Conservation (phyloP, 2,329 filamentous ascomycete species). For the Fusarium tuaranense region DNA sequence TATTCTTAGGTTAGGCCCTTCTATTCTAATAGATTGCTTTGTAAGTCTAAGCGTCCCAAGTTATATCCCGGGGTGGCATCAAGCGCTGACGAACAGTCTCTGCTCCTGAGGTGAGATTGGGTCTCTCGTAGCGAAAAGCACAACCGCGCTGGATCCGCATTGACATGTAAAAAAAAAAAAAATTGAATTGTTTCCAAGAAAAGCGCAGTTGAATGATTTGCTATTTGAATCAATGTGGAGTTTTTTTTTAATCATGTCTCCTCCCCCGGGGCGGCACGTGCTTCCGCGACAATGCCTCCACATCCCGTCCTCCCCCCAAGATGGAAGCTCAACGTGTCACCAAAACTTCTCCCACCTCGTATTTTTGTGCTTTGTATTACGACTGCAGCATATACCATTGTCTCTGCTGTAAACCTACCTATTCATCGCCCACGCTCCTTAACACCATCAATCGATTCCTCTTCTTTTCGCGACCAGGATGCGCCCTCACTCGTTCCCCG, state of each 20-base stretch:
- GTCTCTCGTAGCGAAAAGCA: background rate
- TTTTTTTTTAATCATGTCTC: background rate
- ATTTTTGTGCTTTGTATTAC: background rate
- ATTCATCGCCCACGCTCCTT: background rate
- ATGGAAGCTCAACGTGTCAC: constrained; percentile 38
- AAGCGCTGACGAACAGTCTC: no score
- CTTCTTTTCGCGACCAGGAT: constrained; percentile 19
- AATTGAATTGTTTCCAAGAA: background rate
- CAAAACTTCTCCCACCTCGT: constrained; percentile 19
- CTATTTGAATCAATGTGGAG: background rate
- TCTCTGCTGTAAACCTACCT: background rate
- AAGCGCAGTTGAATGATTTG: background rate
- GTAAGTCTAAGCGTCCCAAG: no score
- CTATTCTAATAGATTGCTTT: no score
- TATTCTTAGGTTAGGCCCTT: no score
- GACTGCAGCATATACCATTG: background rate
- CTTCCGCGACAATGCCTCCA: constrained; percentile 33
- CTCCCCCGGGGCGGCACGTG: constrained; percentile 34
- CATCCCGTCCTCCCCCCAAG: constrained; percentile 7
- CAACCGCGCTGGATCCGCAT: background rate
- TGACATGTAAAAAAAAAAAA: background rate
- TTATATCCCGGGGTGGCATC: no score
- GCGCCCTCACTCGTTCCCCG: constrained; percentile 17
- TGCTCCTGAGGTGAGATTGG: background rate
- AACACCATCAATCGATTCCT: background rate